Percentiles rank a stretch among this genome's conserved stretches.
phyloP scores from a whole-genome alignment of 1,284 basidiomycete species.

The Retiboletus flavoniger region DNA sequence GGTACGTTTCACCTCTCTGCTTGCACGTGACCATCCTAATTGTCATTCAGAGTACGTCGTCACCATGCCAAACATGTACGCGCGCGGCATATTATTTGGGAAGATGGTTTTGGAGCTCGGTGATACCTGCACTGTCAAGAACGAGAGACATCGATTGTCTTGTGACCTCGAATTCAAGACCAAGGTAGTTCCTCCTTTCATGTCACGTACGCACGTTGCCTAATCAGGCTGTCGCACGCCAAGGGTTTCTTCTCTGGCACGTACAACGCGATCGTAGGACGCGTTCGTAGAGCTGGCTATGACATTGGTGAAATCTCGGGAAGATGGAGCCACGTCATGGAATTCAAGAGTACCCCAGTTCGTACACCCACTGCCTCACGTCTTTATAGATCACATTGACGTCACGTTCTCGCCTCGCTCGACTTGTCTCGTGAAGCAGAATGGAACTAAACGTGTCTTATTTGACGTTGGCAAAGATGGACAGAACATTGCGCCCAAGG shows the following conservation, averaged over 20 bases:
- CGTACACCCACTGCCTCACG: slow-evolving; percentile 11
- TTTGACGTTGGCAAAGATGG: slow-evolving; percentile 84
- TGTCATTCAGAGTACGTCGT: slow-evolving; percentile 70
- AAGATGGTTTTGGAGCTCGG: slow-evolving; percentile 98
- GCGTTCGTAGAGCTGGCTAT: slow-evolving; percentile 63
- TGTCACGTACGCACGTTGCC: not conserved
- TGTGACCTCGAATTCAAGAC: slow-evolving; percentile 98
- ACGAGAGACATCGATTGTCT: slow-evolving; percentile 71
- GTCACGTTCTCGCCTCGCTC: not conserved
- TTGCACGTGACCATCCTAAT: slow-evolving; percentile 10
- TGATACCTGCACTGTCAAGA: slow-evolving; percentile 84
- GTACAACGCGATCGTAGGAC: slow-evolving; percentile 89
- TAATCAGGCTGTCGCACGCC: not conserved
- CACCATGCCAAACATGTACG: slow-evolving; percentile 98
- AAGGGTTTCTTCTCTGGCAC: slow-evolving; percentile 96
- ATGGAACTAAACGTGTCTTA: slow-evolving; percentile 69
- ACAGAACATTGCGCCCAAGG: slow-evolving; percentile 75
- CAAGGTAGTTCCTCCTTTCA: slow-evolving; percentile 54
- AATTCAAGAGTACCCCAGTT: slow-evolving; percentile 76
- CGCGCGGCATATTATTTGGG: slow-evolving; percentile 94
- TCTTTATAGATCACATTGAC: not conserved
- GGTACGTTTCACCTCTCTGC: slow-evolving; percentile 45
- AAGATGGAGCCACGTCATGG: slow-evolving; percentile 91
- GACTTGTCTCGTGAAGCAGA: slow-evolving; percentile 37
- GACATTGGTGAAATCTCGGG: slow-evolving; percentile 88